Percentiles rank a stretch among this genome's conserved stretches.
Conservation (phyloP, 1,139 yeast species). For the Geotrichum histeridarum region DNA sequence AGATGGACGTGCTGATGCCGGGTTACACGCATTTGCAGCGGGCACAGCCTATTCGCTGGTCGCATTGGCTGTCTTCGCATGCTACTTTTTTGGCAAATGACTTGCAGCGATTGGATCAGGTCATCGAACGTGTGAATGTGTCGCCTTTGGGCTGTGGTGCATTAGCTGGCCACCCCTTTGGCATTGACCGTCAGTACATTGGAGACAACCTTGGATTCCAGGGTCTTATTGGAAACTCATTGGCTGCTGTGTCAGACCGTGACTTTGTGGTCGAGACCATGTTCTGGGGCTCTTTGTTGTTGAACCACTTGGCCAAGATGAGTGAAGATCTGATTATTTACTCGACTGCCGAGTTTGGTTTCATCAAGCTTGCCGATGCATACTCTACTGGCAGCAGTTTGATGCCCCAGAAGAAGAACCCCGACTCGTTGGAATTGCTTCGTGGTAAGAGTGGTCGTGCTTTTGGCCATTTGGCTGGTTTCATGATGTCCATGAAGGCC, state of each 20-base stretch:
- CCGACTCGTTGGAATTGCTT: slow-evolving; percentile 88
- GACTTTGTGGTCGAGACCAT: slow-evolving; percentile 95
- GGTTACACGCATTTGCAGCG: slow-evolving; percentile 98
- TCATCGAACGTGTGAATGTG: slow-evolving; percentile 74
- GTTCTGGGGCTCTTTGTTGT: slow-evolving; percentile 94
- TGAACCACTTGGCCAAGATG: slow-evolving; percentile 91
- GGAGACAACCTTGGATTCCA: slow-evolving; percentile 74
- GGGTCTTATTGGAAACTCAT: slow-evolving; percentile 87
- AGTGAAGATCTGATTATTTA: slow-evolving; percentile 92
- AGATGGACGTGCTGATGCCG: slow-evolving; percentile 92
- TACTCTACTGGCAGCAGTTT: slow-evolving; percentile 96
- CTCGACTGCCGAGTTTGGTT: slow-evolving; percentile 96
- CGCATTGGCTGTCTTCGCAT: slow-evolving; percentile 92
- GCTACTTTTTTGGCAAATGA: slow-evolving; percentile 94
- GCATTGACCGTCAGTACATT: slow-evolving; percentile 86
- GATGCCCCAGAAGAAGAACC: slow-evolving; percentile 99
- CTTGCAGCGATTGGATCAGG: slow-evolving; percentile 73
- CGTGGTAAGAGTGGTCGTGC: slow-evolving; percentile 98
- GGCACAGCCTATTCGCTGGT: slow-evolving; percentile 98
- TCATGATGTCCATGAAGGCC: slow-evolving; percentile 90
- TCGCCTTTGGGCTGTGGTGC: slow-evolving; percentile 98
- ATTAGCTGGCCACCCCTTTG: slow-evolving; percentile 97
- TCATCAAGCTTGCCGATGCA: slow-evolving; percentile 89
- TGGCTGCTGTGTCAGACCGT: slow-evolving; percentile 93
- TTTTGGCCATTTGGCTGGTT: slow-evolving; percentile 90